phyloP scores from a whole-genome alignment of 2,329 filamentous ascomycete genomes.

The Aschersonia sp. region DNA sequence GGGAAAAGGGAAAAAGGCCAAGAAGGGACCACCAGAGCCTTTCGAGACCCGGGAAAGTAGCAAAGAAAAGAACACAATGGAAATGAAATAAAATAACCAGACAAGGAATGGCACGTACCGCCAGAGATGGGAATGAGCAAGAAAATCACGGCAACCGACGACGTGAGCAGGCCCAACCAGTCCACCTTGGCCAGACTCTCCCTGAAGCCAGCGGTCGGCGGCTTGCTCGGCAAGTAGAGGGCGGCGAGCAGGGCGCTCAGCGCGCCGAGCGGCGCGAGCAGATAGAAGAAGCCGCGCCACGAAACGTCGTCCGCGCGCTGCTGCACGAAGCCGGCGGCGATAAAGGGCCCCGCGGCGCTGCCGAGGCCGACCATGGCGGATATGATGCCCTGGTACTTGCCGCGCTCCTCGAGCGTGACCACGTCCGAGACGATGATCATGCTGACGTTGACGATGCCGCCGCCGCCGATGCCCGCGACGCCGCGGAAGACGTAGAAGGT shows the following conservation, averaged over 20 bases:
- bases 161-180: conserved; percentile 38
- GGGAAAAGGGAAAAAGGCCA: no score
- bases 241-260: conserved; percentile 28
- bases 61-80: no score
- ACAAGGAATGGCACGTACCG: no score
- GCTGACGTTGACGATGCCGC: conserved; percentile 41
- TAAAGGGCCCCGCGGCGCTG: conserved; percentile 26
- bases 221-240: conserved; percentile 36
- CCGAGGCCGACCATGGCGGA: conserved; percentile 25
- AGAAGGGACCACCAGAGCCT: no score
- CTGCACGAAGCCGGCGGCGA: conserved; percentile 26
- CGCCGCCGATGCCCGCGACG: conserved; percentile 44
- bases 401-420: conserved; percentile 41
- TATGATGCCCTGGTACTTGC: conserved; percentile 35
- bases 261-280: conserved; percentile 34
- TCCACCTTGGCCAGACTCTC: conserved; percentile 41
- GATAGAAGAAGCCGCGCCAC: conserved; percentile 28
- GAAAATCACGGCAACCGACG: conserved; percentile 40
- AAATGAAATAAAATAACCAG: no score
- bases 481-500: conserved; percentile 48
- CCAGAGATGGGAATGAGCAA: conserved; percentile 50
- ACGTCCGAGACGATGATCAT: conserved; percentile 50
- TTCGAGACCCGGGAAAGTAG: no score
- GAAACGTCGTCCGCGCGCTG: conserved; percentile 14
- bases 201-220: conserved; percentile 27